These are phyloP conservation scores for Gastrolobium bilobum DNA, from an alignment of 306 rosid genomes.

Conservation along the genomic window DNA sequence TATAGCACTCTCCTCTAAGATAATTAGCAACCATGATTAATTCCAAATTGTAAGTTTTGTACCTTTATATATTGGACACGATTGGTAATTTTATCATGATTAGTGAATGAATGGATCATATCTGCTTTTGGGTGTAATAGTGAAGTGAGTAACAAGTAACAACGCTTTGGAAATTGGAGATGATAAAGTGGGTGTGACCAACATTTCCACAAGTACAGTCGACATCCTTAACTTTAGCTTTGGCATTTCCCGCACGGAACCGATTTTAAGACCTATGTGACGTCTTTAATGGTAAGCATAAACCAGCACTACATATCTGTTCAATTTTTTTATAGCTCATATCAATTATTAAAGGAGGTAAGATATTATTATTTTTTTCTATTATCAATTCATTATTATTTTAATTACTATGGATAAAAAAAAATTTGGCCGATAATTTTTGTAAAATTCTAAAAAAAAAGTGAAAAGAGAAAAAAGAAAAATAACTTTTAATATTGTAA, in stretches of 20 bases:
- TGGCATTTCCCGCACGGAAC: not conserved
- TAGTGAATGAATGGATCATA: not conserved
- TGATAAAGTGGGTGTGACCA: not conserved
- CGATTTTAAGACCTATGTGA: not conserved
- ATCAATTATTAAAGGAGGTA: not conserved
- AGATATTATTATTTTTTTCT: too few species aligned
- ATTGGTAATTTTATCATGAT: not conserved
- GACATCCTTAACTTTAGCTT: not conserved
- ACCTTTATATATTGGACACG: not conserved
- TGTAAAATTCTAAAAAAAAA: too few species aligned
- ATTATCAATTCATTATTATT: too few species aligned
- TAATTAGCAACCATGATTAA: not conserved
- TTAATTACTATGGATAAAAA: too few species aligned
- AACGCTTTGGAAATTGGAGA: not conserved
- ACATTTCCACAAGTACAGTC: not conserved
- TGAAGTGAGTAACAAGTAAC: not conserved
- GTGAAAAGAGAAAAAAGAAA: too few species aligned
- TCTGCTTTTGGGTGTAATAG: not conserved
- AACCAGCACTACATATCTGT: not conserved
- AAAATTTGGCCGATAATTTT: too few species aligned
- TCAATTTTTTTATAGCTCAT: not conserved
- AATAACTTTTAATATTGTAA: too few species aligned
- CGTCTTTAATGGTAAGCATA: slow-evolving; percentile 10
- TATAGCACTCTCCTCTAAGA: not conserved
- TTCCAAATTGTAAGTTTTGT: not conserved